Percentiles rank a stretch among this genome's conserved stretches.
Conservation (phyloP, 345 rosid species). For the Firmiana major region DNA sequence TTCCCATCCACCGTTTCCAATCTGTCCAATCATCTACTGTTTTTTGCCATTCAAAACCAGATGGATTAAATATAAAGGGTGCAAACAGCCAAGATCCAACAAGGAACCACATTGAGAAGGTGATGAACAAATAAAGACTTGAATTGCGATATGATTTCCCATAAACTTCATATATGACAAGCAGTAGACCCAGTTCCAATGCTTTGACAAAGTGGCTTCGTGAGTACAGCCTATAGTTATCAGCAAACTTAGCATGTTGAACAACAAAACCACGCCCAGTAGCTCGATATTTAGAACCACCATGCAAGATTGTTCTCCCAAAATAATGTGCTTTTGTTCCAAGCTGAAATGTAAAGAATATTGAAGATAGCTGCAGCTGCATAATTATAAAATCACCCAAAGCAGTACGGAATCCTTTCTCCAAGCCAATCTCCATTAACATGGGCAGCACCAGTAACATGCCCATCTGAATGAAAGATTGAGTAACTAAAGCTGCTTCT, state of each 20-base stretch:
- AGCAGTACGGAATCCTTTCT: constrained; percentile 63
- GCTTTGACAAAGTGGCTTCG: constrained; percentile 73
- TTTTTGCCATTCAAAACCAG: constrained; percentile 74
- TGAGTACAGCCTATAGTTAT: constrained; percentile 62
- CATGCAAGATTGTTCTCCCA: constrained; percentile 73
- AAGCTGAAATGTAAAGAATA: constrained; percentile 70
- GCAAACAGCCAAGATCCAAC: constrained; percentile 67
- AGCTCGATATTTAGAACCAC: constrained; percentile 80
- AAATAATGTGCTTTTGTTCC: constrained; percentile 66
- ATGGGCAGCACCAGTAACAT: constrained; percentile 59
- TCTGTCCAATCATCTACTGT: constrained; percentile 72
- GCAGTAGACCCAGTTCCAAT: constrained; percentile 56
- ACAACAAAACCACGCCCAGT: constrained; percentile 95
- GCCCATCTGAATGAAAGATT: constrained; percentile 69
- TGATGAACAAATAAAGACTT: constrained; percentile 46
- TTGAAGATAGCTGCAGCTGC: constrained; percentile 63
- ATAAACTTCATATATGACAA: constrained; percentile 49
- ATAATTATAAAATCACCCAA: constrained; percentile 56
- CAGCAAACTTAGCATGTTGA: constrained; percentile 82
- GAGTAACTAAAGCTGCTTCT: constrained; percentile 63
- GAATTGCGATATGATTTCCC: constrained; percentile 42
- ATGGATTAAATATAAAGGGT: constrained; percentile 67
- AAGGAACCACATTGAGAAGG: constrained; percentile 58
- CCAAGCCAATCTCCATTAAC: constrained; percentile 78
- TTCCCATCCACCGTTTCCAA: constrained; percentile 61